Evolutionary conservation across 139 green algal species (phyloP).

Genomic region (Chlorella vulgaris): DNA sequence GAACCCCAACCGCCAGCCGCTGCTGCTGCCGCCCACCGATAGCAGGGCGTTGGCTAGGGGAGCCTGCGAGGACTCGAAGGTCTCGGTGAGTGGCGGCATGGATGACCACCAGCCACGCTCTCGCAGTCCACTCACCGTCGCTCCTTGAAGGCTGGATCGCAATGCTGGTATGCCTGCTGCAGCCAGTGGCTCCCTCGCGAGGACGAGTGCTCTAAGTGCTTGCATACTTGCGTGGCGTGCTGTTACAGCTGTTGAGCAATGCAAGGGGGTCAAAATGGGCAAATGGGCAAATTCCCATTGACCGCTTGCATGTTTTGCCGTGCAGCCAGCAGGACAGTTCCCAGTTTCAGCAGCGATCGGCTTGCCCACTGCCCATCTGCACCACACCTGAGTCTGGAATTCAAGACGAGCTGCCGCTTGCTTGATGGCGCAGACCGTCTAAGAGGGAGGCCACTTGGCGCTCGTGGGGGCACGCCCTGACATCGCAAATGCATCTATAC

Average conservation of each 20-base stretch:
- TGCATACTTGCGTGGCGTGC: neutral
- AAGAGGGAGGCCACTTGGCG: neutral
- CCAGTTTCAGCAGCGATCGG: too few relatives aligned
- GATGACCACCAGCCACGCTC: neutral
- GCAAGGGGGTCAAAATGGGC: too few relatives aligned
- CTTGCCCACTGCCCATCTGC: too few relatives aligned
- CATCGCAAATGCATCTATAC: conserved; percentile 75
- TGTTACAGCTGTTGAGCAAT: too few relatives aligned
- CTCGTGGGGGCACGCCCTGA: neutral
- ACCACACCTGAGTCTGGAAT: too few relatives aligned
- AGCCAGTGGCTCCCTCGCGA: neutral
- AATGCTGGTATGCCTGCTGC: neutral
- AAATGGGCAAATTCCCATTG: too few relatives aligned
- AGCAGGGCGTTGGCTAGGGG: neutral
- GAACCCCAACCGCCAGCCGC: conserved; percentile 27
- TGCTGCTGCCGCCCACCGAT: neutral
- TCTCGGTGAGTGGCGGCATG: neutral
- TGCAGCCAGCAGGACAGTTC: too few relatives aligned
- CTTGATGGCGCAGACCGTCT: conserved; percentile 1
- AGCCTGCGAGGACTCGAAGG: neutral
- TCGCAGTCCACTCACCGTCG: neutral
- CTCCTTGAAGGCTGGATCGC: neutral
- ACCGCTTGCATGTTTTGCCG: too few relatives aligned
- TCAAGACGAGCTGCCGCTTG: too few relatives aligned
- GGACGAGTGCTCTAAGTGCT: neutral